Conservation (phyloP, 2,329 filamentous ascomycete genomes). For the Fusarium xylarioides region DNA sequence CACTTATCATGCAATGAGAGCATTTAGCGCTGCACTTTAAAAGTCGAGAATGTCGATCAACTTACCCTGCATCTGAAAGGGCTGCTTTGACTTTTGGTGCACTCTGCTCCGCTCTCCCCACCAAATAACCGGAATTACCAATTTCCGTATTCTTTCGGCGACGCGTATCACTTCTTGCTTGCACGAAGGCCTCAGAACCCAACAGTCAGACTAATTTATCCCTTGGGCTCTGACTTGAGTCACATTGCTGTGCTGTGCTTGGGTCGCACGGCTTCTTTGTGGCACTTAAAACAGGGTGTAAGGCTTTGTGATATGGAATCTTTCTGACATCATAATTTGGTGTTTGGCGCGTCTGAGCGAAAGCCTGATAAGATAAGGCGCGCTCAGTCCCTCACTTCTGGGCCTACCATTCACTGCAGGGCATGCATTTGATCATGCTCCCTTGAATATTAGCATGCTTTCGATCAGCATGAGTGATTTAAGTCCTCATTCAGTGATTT, state of each 20-base stretch:
- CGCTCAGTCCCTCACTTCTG: neutral
- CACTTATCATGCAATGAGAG: too few species aligned
- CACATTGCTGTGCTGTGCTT: neutral
- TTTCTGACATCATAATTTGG: neutral
- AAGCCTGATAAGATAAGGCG: neutral
- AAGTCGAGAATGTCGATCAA: neutral
- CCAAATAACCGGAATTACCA: neutral
- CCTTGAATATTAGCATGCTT: neutral
- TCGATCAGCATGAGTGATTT: neutral
- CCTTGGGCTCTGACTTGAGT: neutral
- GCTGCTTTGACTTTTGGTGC: neutral
- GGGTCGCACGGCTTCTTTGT: neutral
- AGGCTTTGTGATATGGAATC: neutral
- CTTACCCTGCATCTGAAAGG: neutral
- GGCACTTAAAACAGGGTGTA: neutral
- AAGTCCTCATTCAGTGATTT: neutral
- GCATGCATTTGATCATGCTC: neutral
- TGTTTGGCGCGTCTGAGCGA: neutral
- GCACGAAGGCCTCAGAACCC: neutral
- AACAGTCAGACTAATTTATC: neutral
- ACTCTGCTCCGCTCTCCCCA: neutral
- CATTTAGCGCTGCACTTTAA: neutral
- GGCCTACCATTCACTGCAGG: neutral
- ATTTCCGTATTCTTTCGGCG: neutral
- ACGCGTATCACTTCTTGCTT: neutral